Conservation (phyloP, 1,139 yeast genomes). For the Yamadazyma triangularis region DNA sequence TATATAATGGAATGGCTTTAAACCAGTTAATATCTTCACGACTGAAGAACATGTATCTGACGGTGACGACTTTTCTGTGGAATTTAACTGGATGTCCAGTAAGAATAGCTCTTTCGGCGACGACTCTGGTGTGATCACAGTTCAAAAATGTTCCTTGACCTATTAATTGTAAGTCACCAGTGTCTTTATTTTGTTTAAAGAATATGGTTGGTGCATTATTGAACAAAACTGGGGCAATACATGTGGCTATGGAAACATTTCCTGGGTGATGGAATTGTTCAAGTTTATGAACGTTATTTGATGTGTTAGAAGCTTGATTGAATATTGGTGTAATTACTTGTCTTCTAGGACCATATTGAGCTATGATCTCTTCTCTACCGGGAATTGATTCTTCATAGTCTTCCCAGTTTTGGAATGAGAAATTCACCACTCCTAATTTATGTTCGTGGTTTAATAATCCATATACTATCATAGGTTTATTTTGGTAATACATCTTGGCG, state of each 20-base stretch:
- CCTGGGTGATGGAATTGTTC: slow-evolving; percentile 84
- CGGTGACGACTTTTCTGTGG: slow-evolving; percentile 86
- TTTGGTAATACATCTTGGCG: no score
- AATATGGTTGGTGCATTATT: slow-evolving; percentile 78
- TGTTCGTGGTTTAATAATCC: slow-evolving; percentile 84
- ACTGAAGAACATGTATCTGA: slow-evolving; percentile 96
- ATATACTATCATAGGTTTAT: slow-evolving; percentile 57
- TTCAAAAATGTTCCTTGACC: slow-evolving; percentile 91
- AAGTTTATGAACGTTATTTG: slow-evolving; percentile 83
- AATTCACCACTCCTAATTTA: slow-evolving; percentile 76
- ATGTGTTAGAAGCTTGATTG: slow-evolving; percentile 70
- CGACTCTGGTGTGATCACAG: slow-evolving; percentile 76
- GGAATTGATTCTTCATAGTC: slow-evolving; percentile 82
- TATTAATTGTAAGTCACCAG: slow-evolving; percentile 59
- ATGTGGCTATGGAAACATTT: slow-evolving; percentile 68
- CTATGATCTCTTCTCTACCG: slow-evolving; percentile 71
- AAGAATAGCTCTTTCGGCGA: slow-evolving; percentile 83
- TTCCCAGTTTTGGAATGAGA: slow-evolving; percentile 83
- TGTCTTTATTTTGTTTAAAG: slow-evolving; percentile 46
- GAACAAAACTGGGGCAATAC: slow-evolving; percentile 85
- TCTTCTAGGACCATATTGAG: slow-evolving; percentile 92
- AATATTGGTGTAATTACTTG: slow-evolving; percentile 80
- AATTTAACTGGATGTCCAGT: slow-evolving; percentile 96
- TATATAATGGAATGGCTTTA: slow-evolving; percentile 88
- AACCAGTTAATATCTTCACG: slow-evolving; percentile 85